Base-by-base conservation (phyloP, 2,329 filamentous ascomycete genomes). In the Xylaria arbuscula region DNA sequence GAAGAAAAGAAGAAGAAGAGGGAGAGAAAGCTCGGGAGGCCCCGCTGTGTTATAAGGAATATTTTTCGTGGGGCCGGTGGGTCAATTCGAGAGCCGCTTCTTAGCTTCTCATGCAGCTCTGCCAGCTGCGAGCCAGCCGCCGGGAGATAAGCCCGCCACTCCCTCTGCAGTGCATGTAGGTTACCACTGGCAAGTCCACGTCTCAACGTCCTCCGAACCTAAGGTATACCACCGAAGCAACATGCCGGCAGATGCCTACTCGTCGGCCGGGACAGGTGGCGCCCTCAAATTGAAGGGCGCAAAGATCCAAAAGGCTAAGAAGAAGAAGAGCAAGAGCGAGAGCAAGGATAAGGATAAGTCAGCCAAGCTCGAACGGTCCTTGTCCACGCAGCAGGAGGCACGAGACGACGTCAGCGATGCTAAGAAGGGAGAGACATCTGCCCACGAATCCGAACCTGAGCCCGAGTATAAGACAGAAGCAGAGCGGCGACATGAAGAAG, bases 211-310 rank as follows among this genome's bases (percentile, higher is more conserved):
- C 28, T 28, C 28, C 28, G 5, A 5, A 3, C 28, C 28, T 51
- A 13, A 51, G 34, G 50, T 34, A 64, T 53, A 28, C 28, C 40
- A 45, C 15, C 38, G 36, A 71, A 62, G 55, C 93, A 69, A 62
- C 54, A 94, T 94, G 92, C 87, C 90, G 28, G 86, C 88, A 64
- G 90, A 92, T 79, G 93, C 97, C 74, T 97, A 97, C 83, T 81
- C 86, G 56, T 83, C 88, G 70, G 81, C 84, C 65, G 86, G 87
- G 69, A 86, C 89, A 66, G 89, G 90, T 76, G 93, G 93, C 74
- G 91, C 91, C 69, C 87, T 98, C 40, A 95, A 93, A 78, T 87
- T 98, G 68, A 98, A 98, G 83, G 93, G 94, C 76, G 87, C 84
- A 70, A 90, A 89, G 76, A 83, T 88, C 36, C 79, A 86, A 70